Evolutionary conservation across 148 eudicot species (phyloP), one percentile per base, ranked within the genome.

Genomic region (Beta vulgaris): DNA sequence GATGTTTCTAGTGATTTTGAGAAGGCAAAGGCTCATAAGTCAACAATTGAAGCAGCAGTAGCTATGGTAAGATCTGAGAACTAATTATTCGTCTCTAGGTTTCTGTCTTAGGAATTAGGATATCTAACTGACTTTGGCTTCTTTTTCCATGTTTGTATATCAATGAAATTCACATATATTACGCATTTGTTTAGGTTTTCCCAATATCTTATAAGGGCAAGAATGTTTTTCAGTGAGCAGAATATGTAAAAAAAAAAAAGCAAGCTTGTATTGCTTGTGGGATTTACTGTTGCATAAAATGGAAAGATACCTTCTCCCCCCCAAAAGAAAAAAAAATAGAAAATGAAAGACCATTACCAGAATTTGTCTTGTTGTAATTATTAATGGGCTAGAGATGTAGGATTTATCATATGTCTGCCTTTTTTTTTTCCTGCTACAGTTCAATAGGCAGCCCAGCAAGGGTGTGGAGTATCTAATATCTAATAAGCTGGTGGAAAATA

Each of bases 11-110:
- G 79, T 84, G 91, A 92, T 74, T 90, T 95, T 82, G 93, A 95
- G 93, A 95, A 92, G 84, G 85, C 85, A 74, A 95, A 95, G 86
- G 98, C 98, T 79, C 98, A 95, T 73, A 95, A 95, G 69, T 95
- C 97, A 53, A 92, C 92, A 21, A 68, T 92, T 80, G 97, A 95
- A 86, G 92, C 97, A 80, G 93, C 91, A 23, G 82, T 95, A 68
- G 81, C 93, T 70, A 92, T 88, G 97, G 98, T 95, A 89, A 57
- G 69, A 53, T 68, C 12, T 66, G 26, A 73, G 42, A 81, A 19
- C 25, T 66, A 73, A 49, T 48, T 19, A 70, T 54, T 12, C 3
- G 32, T 43, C 66, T 43, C 53, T 42, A 6, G 43, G 40, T 70
- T 37, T 21, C 21, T 28, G 65, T 23, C 7, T 40, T 31, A 36